phyloP scores from a whole-genome alignment of 140 eudicot species.

The Bidens hawaiensis region DNA sequence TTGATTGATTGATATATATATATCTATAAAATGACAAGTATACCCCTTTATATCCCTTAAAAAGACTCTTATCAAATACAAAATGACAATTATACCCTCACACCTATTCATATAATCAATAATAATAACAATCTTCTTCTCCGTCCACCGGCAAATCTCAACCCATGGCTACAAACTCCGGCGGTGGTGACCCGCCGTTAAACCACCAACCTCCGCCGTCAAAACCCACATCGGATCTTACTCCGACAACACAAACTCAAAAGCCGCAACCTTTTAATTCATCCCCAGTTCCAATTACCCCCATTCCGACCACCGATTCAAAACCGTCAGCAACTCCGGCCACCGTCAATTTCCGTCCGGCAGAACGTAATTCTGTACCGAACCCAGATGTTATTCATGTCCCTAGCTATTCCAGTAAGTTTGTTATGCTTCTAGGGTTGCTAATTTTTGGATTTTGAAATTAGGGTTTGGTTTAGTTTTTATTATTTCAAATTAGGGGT shows the following conservation, averaged over 20 bases:
- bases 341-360: slow-evolving; percentile 21
- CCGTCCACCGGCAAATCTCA: slow-evolving; percentile 7
- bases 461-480: not conserved
- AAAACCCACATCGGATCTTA: not conserved
- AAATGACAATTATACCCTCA: not conserved
- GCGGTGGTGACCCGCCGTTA: slow-evolving; percentile 14
- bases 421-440: slow-evolving; percentile 15
- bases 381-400: slow-evolving; percentile 49
- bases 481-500: no score
- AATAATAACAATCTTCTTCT: not conserved
- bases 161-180: slow-evolving; percentile 25
- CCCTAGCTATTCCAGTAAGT: slow-evolving; percentile 82
- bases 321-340: slow-evolving; percentile 16
- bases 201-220: slow-evolving; percentile 11
- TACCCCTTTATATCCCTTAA: slow-evolving; percentile 13
- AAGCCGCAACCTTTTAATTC: slow-evolving; percentile 8
- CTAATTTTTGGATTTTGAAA: not conserved
- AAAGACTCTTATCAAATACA: no score
- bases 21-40: no score
- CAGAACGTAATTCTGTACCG: slow-evolving; percentile 25
- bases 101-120: no score
- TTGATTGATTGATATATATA: no score
- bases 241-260: slow-evolving; percentile 10
- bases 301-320: slow-evolving; percentile 19
- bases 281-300: slow-evolving; percentile 26